phyloP scores from a whole-genome alignment of 129 eudicot genomes.

The Flaveria bidentis region DNA sequence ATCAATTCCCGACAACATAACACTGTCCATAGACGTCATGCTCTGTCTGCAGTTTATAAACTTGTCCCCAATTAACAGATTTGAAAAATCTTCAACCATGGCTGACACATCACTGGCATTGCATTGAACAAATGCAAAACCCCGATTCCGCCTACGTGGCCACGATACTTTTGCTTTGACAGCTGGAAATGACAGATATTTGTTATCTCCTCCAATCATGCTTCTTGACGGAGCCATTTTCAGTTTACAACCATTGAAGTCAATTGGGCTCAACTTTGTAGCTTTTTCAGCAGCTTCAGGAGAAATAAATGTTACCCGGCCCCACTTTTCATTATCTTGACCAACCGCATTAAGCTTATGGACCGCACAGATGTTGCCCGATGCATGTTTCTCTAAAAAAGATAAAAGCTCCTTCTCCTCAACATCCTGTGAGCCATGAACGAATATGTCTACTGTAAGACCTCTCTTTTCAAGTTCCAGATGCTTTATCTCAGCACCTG shows the following conservation, averaged over 20 bases:
- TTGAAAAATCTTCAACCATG: constrained; percentile 53
- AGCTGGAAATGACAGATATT: constrained; percentile 52
- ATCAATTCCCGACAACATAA: constrained; percentile 55
- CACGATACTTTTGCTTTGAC: constrained; percentile 79
- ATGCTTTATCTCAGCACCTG: constrained; percentile 90
- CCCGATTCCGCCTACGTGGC: constrained; percentile 82
- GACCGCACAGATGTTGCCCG: constrained; percentile 59
- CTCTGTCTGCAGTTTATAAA: constrained; percentile 39
- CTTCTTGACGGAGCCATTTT: constrained; percentile 51
- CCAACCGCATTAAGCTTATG: constrained; percentile 47
- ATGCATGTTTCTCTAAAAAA: constrained; percentile 45
- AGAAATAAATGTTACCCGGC: constrained; percentile 68
- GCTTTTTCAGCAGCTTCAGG: constrained; percentile 77
- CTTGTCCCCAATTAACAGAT: constrained; percentile 46
- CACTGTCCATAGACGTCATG: constrained; percentile 39
- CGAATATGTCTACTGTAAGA: constrained; percentile 70
- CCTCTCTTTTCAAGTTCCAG: constrained; percentile 70
- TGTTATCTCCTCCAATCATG: constrained; percentile 50
- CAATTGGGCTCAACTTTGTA: constrained; percentile 35
- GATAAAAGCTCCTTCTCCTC: constrained; percentile 68
- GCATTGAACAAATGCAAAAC: constrained; percentile 62
- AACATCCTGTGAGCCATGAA: constrained; percentile 41
- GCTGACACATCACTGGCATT: constrained; percentile 37
- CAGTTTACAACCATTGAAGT: constrained; percentile 42
- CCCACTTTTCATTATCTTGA: constrained; percentile 76